Conservation (phyloP, 1,139 yeast genomes). For the Saccharomyces hybrid region DNA sequence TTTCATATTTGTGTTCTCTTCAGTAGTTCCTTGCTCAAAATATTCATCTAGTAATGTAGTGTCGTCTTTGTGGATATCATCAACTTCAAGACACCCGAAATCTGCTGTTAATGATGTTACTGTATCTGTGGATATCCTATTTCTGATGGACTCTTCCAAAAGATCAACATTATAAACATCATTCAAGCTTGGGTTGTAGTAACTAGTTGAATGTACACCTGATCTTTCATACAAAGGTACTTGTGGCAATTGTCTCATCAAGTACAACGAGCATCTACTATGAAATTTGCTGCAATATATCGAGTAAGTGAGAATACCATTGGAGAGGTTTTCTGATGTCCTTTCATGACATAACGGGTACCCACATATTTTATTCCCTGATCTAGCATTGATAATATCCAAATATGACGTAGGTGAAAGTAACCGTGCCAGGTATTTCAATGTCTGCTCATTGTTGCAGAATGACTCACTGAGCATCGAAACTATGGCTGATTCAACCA, state of each 20-base stretch:
- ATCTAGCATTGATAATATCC: conserved; percentile 6
- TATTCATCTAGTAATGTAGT: neutral
- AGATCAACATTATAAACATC: neutral
- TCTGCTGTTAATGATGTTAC: neutral
- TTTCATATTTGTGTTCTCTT: neutral
- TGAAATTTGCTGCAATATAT: conserved; percentile 2
- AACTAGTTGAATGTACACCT: conserved; percentile 1
- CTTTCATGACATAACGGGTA: conserved; percentile 11
- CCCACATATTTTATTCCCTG: conserved; percentile 9
- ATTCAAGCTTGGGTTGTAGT: neutral
- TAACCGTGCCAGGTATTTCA: conserved; percentile 9
- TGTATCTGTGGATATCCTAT: conserved; percentile 33
- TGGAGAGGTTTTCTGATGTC: neutral
- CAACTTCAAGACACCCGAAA: neutral
- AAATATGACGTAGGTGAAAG: conserved; percentile 6
- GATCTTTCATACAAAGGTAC: neutral
- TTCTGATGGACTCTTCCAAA: conserved; percentile 59
- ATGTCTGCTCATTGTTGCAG: conserved; percentile 9
- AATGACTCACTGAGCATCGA: conserved; percentile 5
- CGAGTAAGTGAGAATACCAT: neutral
- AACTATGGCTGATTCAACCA: conserved; percentile 3
- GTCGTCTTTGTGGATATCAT: neutral
- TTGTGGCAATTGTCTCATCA: neutral
- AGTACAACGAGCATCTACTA: conserved; percentile 2
- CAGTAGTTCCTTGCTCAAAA: neutral